Evolutionary conservation across 2,329 filamentous ascomycete genomes (phyloP).

Genomic region (Pseudogymnoascus sp.): DNA sequence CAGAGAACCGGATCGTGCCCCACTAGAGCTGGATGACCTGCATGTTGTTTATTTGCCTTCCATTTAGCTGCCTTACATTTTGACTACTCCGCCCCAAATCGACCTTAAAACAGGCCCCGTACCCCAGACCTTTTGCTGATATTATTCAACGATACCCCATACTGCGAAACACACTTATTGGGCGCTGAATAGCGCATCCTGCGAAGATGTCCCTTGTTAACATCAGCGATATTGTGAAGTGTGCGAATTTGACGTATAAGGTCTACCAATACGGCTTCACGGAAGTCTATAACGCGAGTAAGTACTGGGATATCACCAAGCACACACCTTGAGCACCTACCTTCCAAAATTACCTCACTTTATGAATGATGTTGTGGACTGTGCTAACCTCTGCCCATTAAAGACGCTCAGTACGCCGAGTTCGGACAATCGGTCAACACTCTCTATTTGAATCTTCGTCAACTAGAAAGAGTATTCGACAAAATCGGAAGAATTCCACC

Average conservation of each 20-base stretch:
- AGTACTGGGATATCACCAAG: background rate
- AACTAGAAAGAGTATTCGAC: background rate
- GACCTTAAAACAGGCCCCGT: background rate
- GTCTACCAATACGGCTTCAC: conserved; percentile 2
- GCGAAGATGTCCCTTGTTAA: background rate
- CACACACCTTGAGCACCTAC: background rate
- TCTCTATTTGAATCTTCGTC: background rate
- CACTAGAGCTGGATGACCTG: background rate
- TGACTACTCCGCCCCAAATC: background rate
- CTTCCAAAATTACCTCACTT: background rate
- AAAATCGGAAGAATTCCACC: background rate
- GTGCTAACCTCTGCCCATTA: background rate
- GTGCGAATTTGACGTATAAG: background rate
- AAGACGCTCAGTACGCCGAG: background rate
- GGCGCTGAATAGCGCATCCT: conserved; percentile 2
- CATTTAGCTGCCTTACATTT: background rate
- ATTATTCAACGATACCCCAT: background rate
- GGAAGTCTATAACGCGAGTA: background rate
- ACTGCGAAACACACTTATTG: conserved; percentile 7
- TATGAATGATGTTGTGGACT: background rate
- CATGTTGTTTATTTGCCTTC: conserved; percentile 1
- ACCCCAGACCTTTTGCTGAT: background rate
- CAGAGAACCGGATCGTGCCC: background rate
- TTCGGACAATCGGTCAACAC: background rate
- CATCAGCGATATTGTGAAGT: background rate